Conservation (phyloP, 129 eudicot species). For the Gnaphalium uliginosum region DNA sequence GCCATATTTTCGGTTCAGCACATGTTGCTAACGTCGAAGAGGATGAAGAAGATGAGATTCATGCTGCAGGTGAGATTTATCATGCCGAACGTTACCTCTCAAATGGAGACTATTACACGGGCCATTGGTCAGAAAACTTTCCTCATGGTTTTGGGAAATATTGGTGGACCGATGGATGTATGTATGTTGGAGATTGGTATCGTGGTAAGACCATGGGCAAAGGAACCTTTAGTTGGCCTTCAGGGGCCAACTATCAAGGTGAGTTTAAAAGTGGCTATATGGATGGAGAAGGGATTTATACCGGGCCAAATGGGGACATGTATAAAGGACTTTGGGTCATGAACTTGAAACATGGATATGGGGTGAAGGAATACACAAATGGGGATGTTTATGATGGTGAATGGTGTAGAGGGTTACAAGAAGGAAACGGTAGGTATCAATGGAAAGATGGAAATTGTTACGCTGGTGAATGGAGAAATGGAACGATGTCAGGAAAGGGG, state of each 20-base stretch:
- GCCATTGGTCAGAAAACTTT: conserved; percentile 70
- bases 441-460: conserved; percentile 74
- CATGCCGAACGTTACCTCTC: conserved; percentile 65
- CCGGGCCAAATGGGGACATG: conserved; percentile 69
- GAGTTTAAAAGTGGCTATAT: conserved; percentile 84
- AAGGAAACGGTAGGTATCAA: conserved; percentile 73
- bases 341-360: conserved; percentile 83
- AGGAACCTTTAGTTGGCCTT: conserved; percentile 91
- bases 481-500: conserved; percentile 66
- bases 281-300: conserved; percentile 83
- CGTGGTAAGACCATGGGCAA: conserved; percentile 78
- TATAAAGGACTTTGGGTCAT: conserved; percentile 74
- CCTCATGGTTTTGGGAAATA: conserved; percentile 96
- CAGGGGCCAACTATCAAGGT: conserved; percentile 84
- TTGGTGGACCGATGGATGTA: conserved; percentile 96
- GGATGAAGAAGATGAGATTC: conserved; percentile 47
- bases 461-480: conserved; percentile 77
- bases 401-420: conserved; percentile 79
- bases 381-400: conserved; percentile 89
- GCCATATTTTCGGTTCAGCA: conserved; percentile 67
- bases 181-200: conserved; percentile 87
- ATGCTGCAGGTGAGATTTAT: conserved; percentile 48
- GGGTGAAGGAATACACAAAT: conserved; percentile 56
- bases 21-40: conserved; percentile 41
- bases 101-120: conserved; percentile 86